Evolutionary conservation across 2,329 filamentous ascomycete genomes (phyloP).

Genomic region (Thelonectria olida): DNA sequence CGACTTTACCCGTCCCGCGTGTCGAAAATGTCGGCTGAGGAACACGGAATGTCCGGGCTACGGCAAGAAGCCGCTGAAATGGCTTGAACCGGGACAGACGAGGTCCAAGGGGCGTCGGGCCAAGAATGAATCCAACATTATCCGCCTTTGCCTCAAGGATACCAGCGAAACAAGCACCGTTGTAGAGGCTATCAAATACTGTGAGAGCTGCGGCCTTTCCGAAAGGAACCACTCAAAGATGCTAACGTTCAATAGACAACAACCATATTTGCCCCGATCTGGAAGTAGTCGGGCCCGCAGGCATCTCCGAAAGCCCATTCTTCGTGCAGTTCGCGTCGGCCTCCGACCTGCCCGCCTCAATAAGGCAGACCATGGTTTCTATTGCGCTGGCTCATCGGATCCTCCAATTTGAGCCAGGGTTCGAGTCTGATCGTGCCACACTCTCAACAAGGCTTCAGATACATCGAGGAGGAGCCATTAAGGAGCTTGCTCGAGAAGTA

Average conservation of each 20-base stretch:
- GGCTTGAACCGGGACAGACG: slow-evolving; percentile 32
- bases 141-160: slow-evolving; percentile 5
- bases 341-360: neutral
- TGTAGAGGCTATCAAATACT: slow-evolving; percentile 19
- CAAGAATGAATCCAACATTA: slow-evolving; percentile 14
- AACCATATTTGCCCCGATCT: slow-evolving; percentile 30
- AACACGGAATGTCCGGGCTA: slow-evolving; percentile 29
- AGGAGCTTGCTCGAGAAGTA: slow-evolving; percentile 10
- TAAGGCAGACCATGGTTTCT: slow-evolving; percentile 24
- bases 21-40: slow-evolving; percentile 23
- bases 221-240: no score
- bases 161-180: neutral
- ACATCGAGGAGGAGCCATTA: slow-evolving; percentile 29
- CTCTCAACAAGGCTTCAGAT: slow-evolving; percentile 21
- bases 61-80: slow-evolving; percentile 33
- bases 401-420: slow-evolving; percentile 13
- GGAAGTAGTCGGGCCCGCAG: slow-evolving; percentile 19
- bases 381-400: slow-evolving; percentile 27
- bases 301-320: slow-evolving; percentile 14
- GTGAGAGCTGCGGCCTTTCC: no score
- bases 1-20: slow-evolving; percentile 26
- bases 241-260: slow-evolving; percentile 32
- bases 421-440: slow-evolving; percentile 6
- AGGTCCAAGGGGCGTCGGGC: slow-evolving; percentile 28
- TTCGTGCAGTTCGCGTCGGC: slow-evolving; percentile 10